Conservation (phyloP, 768 basidiomycete species). For the Rickenella mellea region DNA sequence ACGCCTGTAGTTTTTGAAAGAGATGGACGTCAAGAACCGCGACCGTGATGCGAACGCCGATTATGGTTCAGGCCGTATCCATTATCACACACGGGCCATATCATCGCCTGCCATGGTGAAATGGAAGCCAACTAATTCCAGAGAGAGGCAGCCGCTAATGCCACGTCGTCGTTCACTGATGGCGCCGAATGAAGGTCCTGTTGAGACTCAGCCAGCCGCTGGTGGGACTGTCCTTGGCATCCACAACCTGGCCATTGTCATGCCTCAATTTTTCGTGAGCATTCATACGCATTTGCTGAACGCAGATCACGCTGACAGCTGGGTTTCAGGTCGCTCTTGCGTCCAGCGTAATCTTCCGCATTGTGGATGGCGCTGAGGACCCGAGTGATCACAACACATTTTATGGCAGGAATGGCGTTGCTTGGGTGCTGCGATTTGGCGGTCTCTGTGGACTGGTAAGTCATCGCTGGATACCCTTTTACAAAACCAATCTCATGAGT, state of each 20-base stretch:
- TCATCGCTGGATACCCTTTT: constrained; percentile 2
- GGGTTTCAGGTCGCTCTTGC: constrained; percentile 63
- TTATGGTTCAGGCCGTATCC: constrained; percentile 1
- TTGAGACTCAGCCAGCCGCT: constrained; percentile 42
- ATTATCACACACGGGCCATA: constrained; percentile 28
- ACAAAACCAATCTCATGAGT: background rate
- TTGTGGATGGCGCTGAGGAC: constrained; percentile 53
- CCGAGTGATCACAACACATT: constrained; percentile 46
- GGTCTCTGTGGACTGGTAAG: constrained; percentile 70
- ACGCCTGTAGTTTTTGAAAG: constrained; percentile 55
- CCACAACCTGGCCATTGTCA: constrained; percentile 90
- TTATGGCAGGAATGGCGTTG: constrained; percentile 81
- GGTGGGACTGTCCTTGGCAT: constrained; percentile 92
- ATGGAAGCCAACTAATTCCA: constrained; percentile 15
- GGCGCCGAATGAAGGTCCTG: constrained; percentile 29
- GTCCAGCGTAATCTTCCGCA: constrained; percentile 78
- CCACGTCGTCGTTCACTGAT: constrained; percentile 46
- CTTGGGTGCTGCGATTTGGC: constrained; percentile 90
- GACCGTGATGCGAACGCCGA: constrained; percentile 6
- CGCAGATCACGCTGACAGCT: constrained; percentile 5
- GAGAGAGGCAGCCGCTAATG: constrained; percentile 53
- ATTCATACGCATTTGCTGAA: background rate
- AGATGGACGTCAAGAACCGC: constrained; percentile 36
- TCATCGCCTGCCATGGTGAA: constrained; percentile 35
- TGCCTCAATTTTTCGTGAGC: constrained; percentile 88